Conservation (phyloP, 1,139 yeast species). For the Pichia inconspicua region DNA sequence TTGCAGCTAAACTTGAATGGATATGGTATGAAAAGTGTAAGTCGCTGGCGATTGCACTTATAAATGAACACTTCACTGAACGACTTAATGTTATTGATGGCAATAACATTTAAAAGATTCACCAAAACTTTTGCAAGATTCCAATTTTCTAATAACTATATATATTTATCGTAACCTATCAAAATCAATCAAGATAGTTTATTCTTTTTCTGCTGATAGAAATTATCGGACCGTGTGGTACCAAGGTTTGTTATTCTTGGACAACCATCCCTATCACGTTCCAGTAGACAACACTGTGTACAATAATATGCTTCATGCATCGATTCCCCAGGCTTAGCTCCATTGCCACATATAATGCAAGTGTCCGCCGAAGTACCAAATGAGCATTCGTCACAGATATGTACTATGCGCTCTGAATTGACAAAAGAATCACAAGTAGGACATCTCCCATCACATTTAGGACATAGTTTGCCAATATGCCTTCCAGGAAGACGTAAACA, state of each 20-base stretch:
- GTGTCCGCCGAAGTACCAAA: conserved; percentile 56
- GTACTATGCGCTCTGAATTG: conserved; percentile 61
- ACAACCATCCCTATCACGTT: conserved; percentile 87
- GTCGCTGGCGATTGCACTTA: background rate
- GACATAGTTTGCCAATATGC: conserved; percentile 61
- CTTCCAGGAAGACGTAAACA: conserved; percentile 86
- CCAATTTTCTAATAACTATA: too few relatives aligned
- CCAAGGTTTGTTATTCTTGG: conserved; percentile 81
- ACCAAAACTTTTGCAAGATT: background rate
- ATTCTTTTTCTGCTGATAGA: conserved; percentile 47
- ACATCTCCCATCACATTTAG: conserved; percentile 85
- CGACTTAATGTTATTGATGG: conserved; percentile 7
- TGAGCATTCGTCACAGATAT: conserved; percentile 81
- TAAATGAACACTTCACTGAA: conserved; percentile 1
- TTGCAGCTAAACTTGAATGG: conserved; percentile 48
- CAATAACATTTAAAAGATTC: conserved; percentile 1
- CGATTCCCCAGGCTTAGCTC: conserved; percentile 38
- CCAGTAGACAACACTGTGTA: conserved; percentile 72
- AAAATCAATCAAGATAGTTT: background rate
- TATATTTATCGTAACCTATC: background rate
- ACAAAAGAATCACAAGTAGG: conserved; percentile 88
- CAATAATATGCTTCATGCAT: conserved; percentile 61
- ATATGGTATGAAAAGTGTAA: conserved; percentile 40
- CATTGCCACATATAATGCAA: conserved; percentile 69
- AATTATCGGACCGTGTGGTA: conserved; percentile 59